Evolutionary conservation across 495 filamentous ascomycete genomes (phyloP), one percentile per base, ranked within the genome.

Genomic region (Apiosordaria backusii): DNA sequence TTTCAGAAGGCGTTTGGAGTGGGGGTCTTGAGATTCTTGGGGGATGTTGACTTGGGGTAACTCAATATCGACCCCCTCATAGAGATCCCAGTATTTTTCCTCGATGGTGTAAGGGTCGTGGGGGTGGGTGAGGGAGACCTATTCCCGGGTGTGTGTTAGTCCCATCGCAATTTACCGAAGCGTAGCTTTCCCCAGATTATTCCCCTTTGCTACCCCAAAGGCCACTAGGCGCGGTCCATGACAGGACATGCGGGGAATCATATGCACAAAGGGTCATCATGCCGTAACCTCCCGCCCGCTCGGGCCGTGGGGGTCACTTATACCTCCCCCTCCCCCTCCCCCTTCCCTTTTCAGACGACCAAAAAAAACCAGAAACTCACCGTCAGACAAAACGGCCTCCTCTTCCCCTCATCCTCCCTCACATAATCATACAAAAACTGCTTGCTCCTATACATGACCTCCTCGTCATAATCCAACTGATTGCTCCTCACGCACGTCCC

Each of bases 401-500:
- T 81, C 59, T 78, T 82, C 4, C 85, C 85, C 18, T 21, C 26
- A 4, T 82, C 85, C 68, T 90, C 84, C 4, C 92, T 88, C 22
- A 92, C 90, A 67, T 92, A 85, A 77, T 94, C 89, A 75, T 90
- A 93, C 45, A 97, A 80, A 73, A 91, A 97, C 76, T 94, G 91
- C 40, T 83, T 88, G 6, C 89, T 86, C 78, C 87, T 88, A 77
- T 92, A 92, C 84, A 95, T 92, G 70, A 95, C 91, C 76, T 97
- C 92, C 78, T 95, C 91, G 70, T 97, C 92, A 68, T 91, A 97
- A 72, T 97, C 92, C n/a, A 97, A 84, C 79, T 97, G 92, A 79
- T 97, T 97, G 71, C 89, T 92, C 65, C 91, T 84, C 27, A 95
- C 85, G 63, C 92, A 93, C 3, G 85, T 82, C 9, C 92, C 92